Conservation (phyloP, 495 filamentous ascomycete species). For the Stereocaulon alpinum region DNA sequence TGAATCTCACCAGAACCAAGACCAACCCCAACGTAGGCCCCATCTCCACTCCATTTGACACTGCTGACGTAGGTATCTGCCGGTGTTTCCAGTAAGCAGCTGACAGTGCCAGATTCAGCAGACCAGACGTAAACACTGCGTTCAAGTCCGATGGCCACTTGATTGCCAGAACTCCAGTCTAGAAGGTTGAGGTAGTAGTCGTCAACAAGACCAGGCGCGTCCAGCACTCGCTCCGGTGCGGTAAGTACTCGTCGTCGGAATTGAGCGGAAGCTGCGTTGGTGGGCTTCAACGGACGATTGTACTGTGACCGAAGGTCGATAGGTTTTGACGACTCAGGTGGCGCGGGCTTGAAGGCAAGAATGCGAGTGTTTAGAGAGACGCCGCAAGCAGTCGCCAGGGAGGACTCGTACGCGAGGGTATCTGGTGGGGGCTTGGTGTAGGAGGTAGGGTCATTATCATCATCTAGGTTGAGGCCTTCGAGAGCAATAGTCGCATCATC, state of each 20-base stretch:
- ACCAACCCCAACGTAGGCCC: conserved; percentile 91
- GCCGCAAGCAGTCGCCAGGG: conserved; percentile 82
- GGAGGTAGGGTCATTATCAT: conserved; percentile 41
- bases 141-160: conserved; percentile 95
- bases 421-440: conserved; percentile 77
- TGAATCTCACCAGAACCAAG: conserved; percentile 93
- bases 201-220: conserved; percentile 89
- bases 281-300: conserved; percentile 84
- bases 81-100: conserved; percentile 71
- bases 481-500: conserved; percentile 71
- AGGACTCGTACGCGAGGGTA: conserved; percentile 83
- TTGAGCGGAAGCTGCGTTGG: conserved; percentile 61
- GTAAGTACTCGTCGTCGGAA: conserved; percentile 86
- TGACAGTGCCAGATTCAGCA: conserved; percentile 84
- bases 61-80: conserved; percentile 94
- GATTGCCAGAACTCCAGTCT: conserved; percentile 96
- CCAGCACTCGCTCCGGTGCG: conserved; percentile 92
- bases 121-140: conserved; percentile 98
- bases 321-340: conserved; percentile 93
- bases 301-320: conserved; percentile 96
- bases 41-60: conserved; percentile 97
- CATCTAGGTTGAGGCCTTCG: conserved; percentile 64
- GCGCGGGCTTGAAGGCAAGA: conserved; percentile 95
- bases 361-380: conserved; percentile 90
- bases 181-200: conserved; percentile 99